These are phyloP conservation scores for Stagonosporopsis cucurbitacearum DNA, from an alignment of 2,329 filamentous ascomycete genomes.

Conservation along the genomic window DNA sequence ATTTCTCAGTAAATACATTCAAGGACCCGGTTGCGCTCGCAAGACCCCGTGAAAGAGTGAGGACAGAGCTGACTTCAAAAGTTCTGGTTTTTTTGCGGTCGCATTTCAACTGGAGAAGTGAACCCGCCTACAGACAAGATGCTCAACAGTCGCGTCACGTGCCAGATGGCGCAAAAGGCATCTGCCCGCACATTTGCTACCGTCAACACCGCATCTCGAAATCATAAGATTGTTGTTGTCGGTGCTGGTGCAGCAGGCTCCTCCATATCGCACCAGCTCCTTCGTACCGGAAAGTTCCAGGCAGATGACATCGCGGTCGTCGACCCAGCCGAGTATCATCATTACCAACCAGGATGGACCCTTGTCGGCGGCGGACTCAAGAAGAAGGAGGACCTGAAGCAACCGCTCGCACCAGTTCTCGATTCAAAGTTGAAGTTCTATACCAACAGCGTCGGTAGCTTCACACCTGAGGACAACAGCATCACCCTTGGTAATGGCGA, in stretches of 20 bases:
- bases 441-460: constrained; percentile 57
- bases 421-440: constrained; percentile 69
- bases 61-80: not conserved
- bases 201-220: constrained; percentile 44
- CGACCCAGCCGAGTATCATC: constrained; percentile 67
- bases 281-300: constrained; percentile 63
- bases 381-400: constrained; percentile 64
- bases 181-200: constrained; percentile 30
- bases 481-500: constrained; percentile 64
- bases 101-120: not conserved
- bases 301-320: constrained; percentile 68
- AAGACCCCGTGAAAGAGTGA: not conserved
- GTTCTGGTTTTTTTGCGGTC: not conserved
- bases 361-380: constrained; percentile 71
- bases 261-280: constrained; percentile 70
- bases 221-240: constrained; percentile 70
- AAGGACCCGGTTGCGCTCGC: not conserved
- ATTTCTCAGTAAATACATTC: constrained; percentile 11
- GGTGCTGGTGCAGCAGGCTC: constrained; percentile 72
- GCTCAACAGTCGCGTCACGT: constrained; percentile 19
- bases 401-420: constrained; percentile 59
- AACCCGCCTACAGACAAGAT: not conserved
- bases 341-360: constrained; percentile 75
- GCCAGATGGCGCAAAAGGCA: constrained; percentile 16
- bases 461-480: constrained; percentile 63